Percentiles rank a stretch among this genome's conserved stretches.
These are phyloP conservation scores for Naganishia liquefaciens DNA, from an alignment of 1,284 basidiomycete species.

Conservation along the genomic window DNA sequence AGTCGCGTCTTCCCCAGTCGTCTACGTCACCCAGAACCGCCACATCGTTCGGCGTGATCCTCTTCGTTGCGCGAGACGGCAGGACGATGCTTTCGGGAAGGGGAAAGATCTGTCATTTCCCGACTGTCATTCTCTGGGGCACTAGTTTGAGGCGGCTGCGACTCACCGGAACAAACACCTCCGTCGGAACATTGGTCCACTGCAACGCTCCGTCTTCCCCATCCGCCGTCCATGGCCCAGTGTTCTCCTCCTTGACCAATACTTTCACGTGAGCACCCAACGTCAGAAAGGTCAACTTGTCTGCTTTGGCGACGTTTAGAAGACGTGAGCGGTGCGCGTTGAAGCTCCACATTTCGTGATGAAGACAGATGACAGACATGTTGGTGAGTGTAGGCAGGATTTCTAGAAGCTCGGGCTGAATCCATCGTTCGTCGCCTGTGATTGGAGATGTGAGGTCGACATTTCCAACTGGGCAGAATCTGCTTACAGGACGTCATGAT, in stretches of 20 bases:
- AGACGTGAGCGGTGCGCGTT: neutral
- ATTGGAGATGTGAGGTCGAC: neutral
- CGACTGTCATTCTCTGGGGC: too few relatives aligned
- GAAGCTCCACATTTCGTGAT: constrained; percentile 23
- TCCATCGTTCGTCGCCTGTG: constrained; percentile 23
- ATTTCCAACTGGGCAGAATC: neutral
- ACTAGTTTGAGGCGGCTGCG: too few relatives aligned
- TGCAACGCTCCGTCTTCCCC: neutral
- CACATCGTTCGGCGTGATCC: constrained; percentile 12
- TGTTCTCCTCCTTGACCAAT: neutral
- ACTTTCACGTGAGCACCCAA: constrained; percentile 9
- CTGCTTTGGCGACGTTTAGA: neutral
- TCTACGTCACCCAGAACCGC: constrained; percentile 13
- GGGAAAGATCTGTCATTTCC: constrained; percentile 6
- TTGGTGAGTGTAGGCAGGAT: constrained; percentile 10
- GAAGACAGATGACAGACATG: constrained; percentile 22
- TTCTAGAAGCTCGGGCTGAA: neutral
- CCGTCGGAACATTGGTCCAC: constrained; percentile 11
- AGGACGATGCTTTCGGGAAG: constrained; percentile 1
- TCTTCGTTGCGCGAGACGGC: neutral
- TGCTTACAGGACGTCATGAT: constrained; percentile 24
- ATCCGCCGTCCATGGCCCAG: constrained; percentile 1
- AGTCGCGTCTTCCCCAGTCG: neutral
- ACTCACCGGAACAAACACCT: constrained; percentile 21
- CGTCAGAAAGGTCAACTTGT: constrained; percentile 13